These are phyloP conservation scores for Metschnikowia baotianmanensis DNA, from an alignment of 805 yeast species.

Conservation along the genomic window DNA sequence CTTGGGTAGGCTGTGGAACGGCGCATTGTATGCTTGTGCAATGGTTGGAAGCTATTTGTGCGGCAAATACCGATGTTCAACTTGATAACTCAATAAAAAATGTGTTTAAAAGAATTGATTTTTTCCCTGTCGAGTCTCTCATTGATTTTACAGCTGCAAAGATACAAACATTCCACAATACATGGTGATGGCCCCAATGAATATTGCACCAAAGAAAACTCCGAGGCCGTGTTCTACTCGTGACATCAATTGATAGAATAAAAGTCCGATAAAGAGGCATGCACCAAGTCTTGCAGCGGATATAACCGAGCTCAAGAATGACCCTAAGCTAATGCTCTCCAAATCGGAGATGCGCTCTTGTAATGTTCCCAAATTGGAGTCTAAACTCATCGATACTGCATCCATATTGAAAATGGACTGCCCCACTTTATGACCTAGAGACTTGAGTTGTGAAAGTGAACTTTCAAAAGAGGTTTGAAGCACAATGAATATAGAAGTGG, in stretches of 20 bases:
- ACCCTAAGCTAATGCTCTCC: background rate
- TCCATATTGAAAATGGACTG: conserved; percentile 7
- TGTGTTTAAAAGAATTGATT: no score
- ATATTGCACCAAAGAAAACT: background rate
- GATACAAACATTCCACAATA: background rate
- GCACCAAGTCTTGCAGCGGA: background rate
- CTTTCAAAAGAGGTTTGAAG: conserved; percentile 5
- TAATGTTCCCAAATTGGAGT: conserved; percentile 4
- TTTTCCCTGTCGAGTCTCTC: no score
- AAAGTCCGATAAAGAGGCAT: background rate
- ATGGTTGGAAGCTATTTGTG: no score
- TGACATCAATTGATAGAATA: background rate
- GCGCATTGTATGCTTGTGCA: no score
- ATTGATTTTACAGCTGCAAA: no score
- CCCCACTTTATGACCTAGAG: conserved; percentile 5
- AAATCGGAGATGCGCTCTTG: conserved; percentile 7
- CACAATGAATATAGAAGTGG: conserved; percentile 7
- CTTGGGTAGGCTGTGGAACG: no score
- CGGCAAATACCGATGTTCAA: no score
- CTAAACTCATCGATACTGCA: conserved; percentile 6
- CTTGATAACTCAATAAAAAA: no score
- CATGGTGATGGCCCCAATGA: conserved; percentile 3
- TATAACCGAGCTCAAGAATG: conserved; percentile 1
- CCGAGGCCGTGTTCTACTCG: background rate
- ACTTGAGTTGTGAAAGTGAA: conserved; percentile 3